Base-by-base conservation (phyloP, 768 basidiomycete genomes). In the Lactifluus subvellereus region DNA sequence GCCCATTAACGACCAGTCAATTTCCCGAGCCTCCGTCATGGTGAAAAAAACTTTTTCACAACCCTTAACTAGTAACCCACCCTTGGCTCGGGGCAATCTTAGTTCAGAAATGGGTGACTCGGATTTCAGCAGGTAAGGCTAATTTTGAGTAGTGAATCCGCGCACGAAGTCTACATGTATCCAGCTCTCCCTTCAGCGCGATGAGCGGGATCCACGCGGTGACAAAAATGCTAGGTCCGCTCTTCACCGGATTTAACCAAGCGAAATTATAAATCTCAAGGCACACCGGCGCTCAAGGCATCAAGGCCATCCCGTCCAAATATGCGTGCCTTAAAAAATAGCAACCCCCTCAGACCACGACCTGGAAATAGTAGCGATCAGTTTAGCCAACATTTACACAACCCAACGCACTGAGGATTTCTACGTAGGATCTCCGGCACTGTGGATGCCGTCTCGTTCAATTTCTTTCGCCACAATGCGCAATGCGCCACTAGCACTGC, bases 371-470 rank as follows among this genome's bases (percentile, higher is more conserved):
- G 14, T 14, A 42, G 30, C 27, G 13, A 35, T 56, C 9, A 60
- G 51, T 27, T 52, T 43, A 16, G 27, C 54, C 35, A 20, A 27
- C 18, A n/a, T 20, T 6, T 13, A 27, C 6, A 42, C 43, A 45
- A 11, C 8, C 50, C 64, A 30, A 79, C 85, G 74, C 73, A 86
- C 82, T 75, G 73, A 58, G 79, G 79, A 53, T 80, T 50, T 78
- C 78, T 10, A 69, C 56, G 8, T 72, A 67, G 69, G 49, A 27
- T 73, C 72, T 6, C 66, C 77, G 68, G 71, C 70, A 10, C 73
- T 76, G 48, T 81, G 77, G 56, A 88, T 69, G 0, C 87, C 88
- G 66, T 87, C 80, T 59, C 75, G 75, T 62, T 88, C 87, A 27
- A 89, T 81, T 43, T 86, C 82, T 62, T 75, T 73, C 37, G 81